Evolutionary conservation across 2,329 filamentous ascomycete species (phyloP).

Genomic region (Phialophora macrospora): DNA sequence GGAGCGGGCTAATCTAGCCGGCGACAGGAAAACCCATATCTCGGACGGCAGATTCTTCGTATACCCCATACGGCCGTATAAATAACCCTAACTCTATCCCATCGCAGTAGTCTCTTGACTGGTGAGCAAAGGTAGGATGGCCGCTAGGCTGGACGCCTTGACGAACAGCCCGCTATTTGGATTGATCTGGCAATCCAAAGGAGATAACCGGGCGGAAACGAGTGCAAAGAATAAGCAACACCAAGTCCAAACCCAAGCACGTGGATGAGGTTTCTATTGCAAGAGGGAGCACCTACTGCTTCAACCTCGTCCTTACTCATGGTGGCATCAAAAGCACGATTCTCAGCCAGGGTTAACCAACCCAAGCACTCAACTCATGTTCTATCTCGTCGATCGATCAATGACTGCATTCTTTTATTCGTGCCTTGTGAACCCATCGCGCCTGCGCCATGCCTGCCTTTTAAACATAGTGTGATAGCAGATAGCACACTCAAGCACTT

Average conservation of each 20-base stretch:
- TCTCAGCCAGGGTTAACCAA: not conserved
- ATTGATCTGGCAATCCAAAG: not conserved
- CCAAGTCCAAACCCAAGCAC: not conserved
- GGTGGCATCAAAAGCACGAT: not conserved
- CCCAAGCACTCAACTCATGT: not conserved
- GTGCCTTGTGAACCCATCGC: conserved; percentile 1
- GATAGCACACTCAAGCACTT: conserved; percentile 36
- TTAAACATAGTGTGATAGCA: conserved; percentile 7
- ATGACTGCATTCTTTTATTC: conserved; percentile 9
- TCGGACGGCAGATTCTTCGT: not conserved
- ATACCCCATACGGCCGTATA: not conserved
- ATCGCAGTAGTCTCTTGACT: not conserved
- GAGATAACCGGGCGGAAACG: not conserved
- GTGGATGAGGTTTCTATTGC: not conserved
- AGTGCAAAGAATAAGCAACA: not conserved
- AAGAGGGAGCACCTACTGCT: conserved; percentile 11
- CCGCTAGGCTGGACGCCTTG: too few species aligned
- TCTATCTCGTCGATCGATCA: conserved; percentile 1
- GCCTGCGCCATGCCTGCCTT: conserved; percentile 8
- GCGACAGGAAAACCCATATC: not conserved
- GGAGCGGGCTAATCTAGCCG: not conserved
- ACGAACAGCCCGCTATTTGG: too few species aligned
- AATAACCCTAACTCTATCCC: too few species aligned
- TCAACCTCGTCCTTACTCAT: not conserved
- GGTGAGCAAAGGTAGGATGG: not conserved